These are phyloP conservation scores for Phytophthora citrophthora DNA, from an alignment of 352 stramenopile species.

Conservation along the genomic window DNA sequence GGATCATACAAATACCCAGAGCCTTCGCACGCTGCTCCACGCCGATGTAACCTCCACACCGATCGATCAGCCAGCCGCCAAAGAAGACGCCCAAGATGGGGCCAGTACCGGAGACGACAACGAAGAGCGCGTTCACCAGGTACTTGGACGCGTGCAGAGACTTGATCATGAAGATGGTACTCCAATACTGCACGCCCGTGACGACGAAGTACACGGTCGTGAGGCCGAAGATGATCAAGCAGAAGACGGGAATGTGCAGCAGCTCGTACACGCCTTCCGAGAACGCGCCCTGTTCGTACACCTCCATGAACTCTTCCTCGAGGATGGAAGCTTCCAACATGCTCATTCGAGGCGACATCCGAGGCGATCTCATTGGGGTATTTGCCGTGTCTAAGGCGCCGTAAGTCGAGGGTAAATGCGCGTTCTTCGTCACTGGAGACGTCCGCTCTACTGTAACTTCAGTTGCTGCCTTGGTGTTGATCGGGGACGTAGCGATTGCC, in stretches of 20 bases:
- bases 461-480: conserved; percentile 9
- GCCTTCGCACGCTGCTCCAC: conserved; percentile 76
- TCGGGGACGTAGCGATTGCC: conserved; percentile 26
- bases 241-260: conserved; percentile 76
- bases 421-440: conserved; percentile 28
- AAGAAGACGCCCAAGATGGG: conserved; percentile 86
- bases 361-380: conserved; percentile 40
- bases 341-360: conserved; percentile 56
- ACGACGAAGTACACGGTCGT: conserved; percentile 89
- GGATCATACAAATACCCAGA: conserved; percentile 78
- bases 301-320: conserved; percentile 77
- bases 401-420: conserved; percentile 46
- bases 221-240: conserved; percentile 76
- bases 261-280: conserved; percentile 67
- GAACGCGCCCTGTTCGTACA: conserved; percentile 75
- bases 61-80: conserved; percentile 81
- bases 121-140: conserved; percentile 82
- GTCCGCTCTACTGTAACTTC: conserved; percentile 17
- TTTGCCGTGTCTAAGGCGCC: conserved; percentile 57
- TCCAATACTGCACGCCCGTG: conserved; percentile 89
- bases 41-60: conserved; percentile 80
- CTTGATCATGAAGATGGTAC: conserved; percentile 90
- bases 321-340: conserved; percentile 71
- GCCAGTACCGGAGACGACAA: conserved; percentile 80
- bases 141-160: conserved; percentile 85